phyloP scores from a whole-genome alignment of 2,329 filamentous ascomycete species.

The Phialemoniopsis sp. region DNA sequence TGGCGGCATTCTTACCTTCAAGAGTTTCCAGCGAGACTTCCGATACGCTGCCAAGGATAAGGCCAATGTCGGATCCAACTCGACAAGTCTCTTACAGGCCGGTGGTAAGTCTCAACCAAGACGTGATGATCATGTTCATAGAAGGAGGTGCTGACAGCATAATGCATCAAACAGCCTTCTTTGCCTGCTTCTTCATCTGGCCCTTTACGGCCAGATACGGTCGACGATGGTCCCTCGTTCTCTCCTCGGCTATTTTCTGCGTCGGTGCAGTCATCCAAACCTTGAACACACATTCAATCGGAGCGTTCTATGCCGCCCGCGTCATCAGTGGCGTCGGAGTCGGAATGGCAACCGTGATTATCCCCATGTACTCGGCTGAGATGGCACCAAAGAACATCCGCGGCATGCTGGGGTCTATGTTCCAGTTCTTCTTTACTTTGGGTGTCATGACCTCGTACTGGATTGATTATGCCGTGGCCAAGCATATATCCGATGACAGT shows the following conservation, averaged over 20 bases:
- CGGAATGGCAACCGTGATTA: too few relatives aligned
- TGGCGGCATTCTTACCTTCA: slow-evolving; percentile 32
- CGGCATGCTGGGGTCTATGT: too few relatives aligned
- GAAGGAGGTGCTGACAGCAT: neutral
- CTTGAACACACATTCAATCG: too few relatives aligned
- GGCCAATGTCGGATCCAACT: slow-evolving; percentile 21
- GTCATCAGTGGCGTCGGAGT: too few relatives aligned
- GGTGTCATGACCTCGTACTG: too few relatives aligned
- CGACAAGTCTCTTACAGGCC: slow-evolving; percentile 34
- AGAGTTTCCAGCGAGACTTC: slow-evolving; percentile 32
- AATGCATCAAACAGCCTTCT: slow-evolving; percentile 24
- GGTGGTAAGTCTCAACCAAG: slow-evolving; percentile 21
- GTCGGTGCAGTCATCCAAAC: slow-evolving; percentile 14
- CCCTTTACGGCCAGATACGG: slow-evolving; percentile 35
- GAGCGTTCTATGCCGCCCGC: too few relatives aligned
- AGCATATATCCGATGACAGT: too few relatives aligned
- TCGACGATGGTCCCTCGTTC: slow-evolving; percentile 31
- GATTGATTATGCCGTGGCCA: too few relatives aligned
- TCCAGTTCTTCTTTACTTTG: too few relatives aligned
- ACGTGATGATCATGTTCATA: neutral
- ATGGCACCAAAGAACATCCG: too few relatives aligned
- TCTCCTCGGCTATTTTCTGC: slow-evolving; percentile 37
- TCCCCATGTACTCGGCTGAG: too few relatives aligned
- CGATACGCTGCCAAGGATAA: slow-evolving; percentile 19
- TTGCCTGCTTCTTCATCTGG: slow-evolving; percentile 37